Conservation (phyloP, 176 grass and related monocot genomes). For the Phoenix dactylifera region DNA sequence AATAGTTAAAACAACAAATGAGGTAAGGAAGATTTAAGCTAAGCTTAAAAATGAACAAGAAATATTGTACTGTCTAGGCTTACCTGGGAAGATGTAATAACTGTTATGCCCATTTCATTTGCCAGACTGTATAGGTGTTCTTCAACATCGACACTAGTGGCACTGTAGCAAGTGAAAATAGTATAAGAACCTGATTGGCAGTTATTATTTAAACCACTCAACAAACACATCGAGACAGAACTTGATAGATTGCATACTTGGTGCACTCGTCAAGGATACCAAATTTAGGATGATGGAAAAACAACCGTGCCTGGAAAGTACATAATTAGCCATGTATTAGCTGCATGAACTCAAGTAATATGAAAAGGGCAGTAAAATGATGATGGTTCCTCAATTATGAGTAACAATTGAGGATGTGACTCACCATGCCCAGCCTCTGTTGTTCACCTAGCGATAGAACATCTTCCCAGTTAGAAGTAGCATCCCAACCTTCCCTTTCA, state of each 20-base stretch:
- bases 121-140: constrained; percentile 90
- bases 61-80: constrained; percentile 7
- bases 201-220: neutral
- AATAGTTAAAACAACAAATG: neutral
- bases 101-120: constrained; percentile 84
- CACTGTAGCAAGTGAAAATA: constrained; percentile 32
- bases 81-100: constrained; percentile 92
- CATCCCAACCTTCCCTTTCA: constrained; percentile 95
- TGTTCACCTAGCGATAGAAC: constrained; percentile 88
- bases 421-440: constrained; percentile 93
- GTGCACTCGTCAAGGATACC: constrained; percentile 92
- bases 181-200: constrained; percentile 16
- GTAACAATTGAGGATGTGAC: constrained; percentile 8
- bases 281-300: constrained; percentile 88
- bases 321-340: neutral
- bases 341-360: neutral
- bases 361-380: too few species aligned
- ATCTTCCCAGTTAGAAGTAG: constrained; percentile 89
- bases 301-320: constrained; percentile 74
- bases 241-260: constrained; percentile 37
- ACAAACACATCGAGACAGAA: too few species aligned
- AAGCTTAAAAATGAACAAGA: neutral
- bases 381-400: too few species aligned
- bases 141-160: constrained; percentile 96
- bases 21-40: neutral